Base-by-base conservation (phyloP, 106 monocot genomes). In the Allium fistulosum region DNA sequence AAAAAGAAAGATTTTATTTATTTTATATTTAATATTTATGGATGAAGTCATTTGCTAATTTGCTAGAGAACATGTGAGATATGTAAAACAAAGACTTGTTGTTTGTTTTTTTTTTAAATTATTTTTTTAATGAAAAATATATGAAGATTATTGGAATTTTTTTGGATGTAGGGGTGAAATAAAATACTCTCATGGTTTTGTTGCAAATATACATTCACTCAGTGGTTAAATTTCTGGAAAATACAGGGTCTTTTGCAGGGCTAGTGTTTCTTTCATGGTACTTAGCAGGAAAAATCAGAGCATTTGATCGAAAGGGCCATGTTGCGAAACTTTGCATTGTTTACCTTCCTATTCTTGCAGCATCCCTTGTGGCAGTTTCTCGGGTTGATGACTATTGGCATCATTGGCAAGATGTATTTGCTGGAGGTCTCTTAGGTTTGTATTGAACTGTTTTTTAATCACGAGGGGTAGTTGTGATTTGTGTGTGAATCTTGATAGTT, bases 331-430 rank as follows among this genome's bases (percentile, higher is more conserved):
- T 88, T n/a, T 88, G 88, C 68, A 57, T 85, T 15, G 68, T 88
- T 18, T 67, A 85, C 55, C 59, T 79, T 56, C 88, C 85, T 59
- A 17, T 88, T 17, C 82, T 88, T 57, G 58, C 48, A 48, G 88
- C 88, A 68, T 26, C 85, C 5, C 76, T 88, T 48, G 72, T 85
- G 11, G 85, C 75, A 13, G 71, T 85, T 62, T 85, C 85, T 51
- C 81, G 85, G 61, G 81, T 85, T 8, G 85, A 85, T 62, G 85
- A 85, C 57, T 85, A 85, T 61, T 85, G 85, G 85, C 85, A 85
- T 76, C 84, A 84, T 49, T 84, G 84, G 84, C 84, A 84, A 71
- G 84, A 84, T 70, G 84, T 84, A 15, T 79, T 81, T 78, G 73
- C 85, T 55, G 85, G 85, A 59, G 85, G 78, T 48, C 16, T 85